phyloP scores from a whole-genome alignment of 1,284 basidiomycete genomes.

The Apiotrichum domesticum region DNA sequence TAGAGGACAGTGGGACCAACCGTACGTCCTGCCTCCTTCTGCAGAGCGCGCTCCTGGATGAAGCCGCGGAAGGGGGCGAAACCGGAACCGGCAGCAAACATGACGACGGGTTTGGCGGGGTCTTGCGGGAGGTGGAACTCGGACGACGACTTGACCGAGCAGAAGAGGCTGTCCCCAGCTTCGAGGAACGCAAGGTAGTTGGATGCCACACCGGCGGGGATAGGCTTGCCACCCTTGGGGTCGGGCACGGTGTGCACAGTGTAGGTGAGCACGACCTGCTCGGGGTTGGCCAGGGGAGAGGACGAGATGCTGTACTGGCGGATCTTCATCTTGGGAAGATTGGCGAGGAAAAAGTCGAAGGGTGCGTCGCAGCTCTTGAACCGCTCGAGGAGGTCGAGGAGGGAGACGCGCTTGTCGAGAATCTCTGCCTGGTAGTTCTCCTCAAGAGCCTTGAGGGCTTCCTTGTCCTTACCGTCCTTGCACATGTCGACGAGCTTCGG shows the following conservation, averaged over 20 bases:
- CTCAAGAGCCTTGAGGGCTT: conserved; percentile 3
- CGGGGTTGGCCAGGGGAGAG: conserved; percentile 51
- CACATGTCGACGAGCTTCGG: conserved; percentile 12
- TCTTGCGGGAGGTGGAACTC: conserved; percentile 53
- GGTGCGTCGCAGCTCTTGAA: conserved; percentile 41
- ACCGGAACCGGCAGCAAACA: conserved; percentile 54
- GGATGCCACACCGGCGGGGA: conserved; percentile 52
- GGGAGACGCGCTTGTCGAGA: conserved; percentile 47
- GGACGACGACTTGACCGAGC: conserved; percentile 50
- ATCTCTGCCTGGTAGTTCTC: conserved; percentile 17
- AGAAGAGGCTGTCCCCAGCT: conserved; percentile 50
- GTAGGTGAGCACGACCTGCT: conserved; percentile 51
- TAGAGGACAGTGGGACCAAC: conserved; percentile 51
- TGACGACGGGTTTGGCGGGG: conserved; percentile 49
- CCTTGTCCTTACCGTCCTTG: not conserved
- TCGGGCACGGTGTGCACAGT: conserved; percentile 49
- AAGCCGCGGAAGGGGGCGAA: conserved; percentile 56
- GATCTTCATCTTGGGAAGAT: conserved; percentile 20
- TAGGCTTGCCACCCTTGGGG: conserved; percentile 33
- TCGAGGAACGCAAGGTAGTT: conserved; percentile 51
- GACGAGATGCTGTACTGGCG: conserved; percentile 49
- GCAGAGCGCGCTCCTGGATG: conserved; percentile 54
- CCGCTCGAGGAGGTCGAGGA: conserved; percentile 49
- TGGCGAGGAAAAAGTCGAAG: conserved; percentile 14
- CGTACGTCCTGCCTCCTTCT: conserved; percentile 50